These are phyloP conservation scores for Pseudohalonectria lignicola DNA, from an alignment of 2,329 filamentous ascomycete species.

Conservation along the genomic window DNA sequence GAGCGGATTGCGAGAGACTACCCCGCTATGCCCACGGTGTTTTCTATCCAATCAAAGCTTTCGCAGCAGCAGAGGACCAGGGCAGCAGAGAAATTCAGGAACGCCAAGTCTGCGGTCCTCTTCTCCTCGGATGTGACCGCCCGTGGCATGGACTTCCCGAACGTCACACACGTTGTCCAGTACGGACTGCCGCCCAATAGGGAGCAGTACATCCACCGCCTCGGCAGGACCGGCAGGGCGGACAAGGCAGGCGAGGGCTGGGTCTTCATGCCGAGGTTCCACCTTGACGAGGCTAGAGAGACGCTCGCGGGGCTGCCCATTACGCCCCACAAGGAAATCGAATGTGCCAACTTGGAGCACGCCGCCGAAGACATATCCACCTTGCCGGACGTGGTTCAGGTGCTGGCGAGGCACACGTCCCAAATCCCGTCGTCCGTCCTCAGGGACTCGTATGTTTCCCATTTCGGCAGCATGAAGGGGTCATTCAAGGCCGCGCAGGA, in stretches of 20 bases:
- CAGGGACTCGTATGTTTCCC: conserved; percentile 39
- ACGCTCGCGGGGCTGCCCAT: conserved; percentile 51
- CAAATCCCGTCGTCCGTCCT: conserved; percentile 33
- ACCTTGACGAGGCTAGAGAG: conserved; percentile 33
- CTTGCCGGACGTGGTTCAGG: conserved; percentile 25
- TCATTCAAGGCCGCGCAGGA: conserved; percentile 20
- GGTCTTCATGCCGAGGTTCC: conserved; percentile 48
- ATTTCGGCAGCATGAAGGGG: too few species aligned
- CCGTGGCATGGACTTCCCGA: conserved; percentile 59
- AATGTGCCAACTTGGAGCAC: conserved; percentile 32
- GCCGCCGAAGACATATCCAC: too few species aligned
- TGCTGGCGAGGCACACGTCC: too few species aligned
- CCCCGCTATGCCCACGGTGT: conserved; percentile 26
- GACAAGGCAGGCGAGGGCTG: conserved; percentile 63
- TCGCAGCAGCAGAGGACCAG: conserved; percentile 57
- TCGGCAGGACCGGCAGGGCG: conserved; percentile 62
- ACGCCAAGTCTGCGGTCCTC: conserved; percentile 49
- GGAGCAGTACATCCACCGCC: conserved; percentile 51
- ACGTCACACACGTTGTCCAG: conserved; percentile 52
- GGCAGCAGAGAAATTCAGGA: conserved; percentile 63
- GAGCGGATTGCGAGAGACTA: conserved; percentile 26
- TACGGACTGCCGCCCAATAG: conserved; percentile 39
- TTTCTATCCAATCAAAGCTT: conserved; percentile 71
- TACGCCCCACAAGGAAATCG: conserved; percentile 38
- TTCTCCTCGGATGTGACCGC: conserved; percentile 74